phyloP scores from a whole-genome alignment of 2,329 filamentous ascomycete species.

The Acrodontium crateriforme region DNA sequence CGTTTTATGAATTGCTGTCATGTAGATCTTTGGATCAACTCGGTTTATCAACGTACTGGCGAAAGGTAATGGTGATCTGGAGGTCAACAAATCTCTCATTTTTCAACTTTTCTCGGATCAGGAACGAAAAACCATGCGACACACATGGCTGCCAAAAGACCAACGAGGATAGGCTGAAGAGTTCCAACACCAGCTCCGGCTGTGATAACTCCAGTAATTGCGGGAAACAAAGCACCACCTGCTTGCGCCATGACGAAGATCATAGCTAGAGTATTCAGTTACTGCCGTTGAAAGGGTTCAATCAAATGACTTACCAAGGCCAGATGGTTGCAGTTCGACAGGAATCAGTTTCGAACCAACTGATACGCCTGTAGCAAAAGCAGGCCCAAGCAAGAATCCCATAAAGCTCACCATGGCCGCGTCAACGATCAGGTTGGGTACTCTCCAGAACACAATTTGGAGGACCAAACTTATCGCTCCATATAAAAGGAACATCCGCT shows the following conservation, averaged over 20 bases:
- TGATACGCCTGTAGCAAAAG: constrained; percentile 45
- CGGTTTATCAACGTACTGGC: too few species aligned
- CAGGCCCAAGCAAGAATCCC: constrained; percentile 46
- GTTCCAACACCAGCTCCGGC: constrained; percentile 32
- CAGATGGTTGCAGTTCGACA: constrained; percentile 32
- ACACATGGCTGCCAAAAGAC: constrained; percentile 28
- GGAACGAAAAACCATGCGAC: constrained; percentile 8
- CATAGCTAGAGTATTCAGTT: constrained; percentile 4
- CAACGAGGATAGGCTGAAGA: constrained; percentile 40
- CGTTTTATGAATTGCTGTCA: too few species aligned
- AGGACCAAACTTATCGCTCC: constrained; percentile 37
- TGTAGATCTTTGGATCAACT: too few species aligned
- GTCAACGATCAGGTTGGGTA: constrained; percentile 34
- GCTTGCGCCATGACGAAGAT: constrained; percentile 13
- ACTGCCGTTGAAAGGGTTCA: neutral
- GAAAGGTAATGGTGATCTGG: too few species aligned
- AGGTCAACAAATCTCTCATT: neutral
- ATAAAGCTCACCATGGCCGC: constrained; percentile 41
- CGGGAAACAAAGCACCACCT: constrained; percentile 10
- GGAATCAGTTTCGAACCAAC: constrained; percentile 40
- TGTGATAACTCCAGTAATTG: constrained; percentile 9
- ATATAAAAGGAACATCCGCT: constrained; percentile 44
- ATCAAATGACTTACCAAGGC: constrained; percentile 26
- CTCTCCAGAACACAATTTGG: constrained; percentile 46
- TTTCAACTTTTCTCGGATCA: constrained; percentile 4